Evolutionary conservation across 73 alveolate species (phyloP).

Genomic region (Stentor coeruleus): DNA sequence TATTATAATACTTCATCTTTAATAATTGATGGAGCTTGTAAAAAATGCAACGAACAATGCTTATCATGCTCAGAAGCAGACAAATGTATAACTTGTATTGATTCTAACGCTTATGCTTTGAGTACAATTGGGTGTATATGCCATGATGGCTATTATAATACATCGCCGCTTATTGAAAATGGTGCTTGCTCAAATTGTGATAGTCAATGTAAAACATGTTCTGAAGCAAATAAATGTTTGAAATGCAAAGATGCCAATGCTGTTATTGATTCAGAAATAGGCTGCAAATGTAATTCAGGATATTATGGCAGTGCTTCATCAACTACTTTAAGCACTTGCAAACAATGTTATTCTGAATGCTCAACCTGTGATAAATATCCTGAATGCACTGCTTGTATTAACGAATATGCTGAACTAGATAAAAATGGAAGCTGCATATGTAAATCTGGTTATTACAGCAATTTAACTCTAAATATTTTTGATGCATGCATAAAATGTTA

Average conservation of each 20-base stretch:
- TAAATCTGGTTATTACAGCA: neutral
- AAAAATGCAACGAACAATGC: neutral
- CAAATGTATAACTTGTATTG: neutral
- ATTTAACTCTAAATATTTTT: no score
- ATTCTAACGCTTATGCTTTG: neutral
- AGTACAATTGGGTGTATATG: neutral
- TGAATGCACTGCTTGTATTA: neutral
- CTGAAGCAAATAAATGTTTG: neutral
- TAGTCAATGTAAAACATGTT: neutral
- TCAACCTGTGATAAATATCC: neutral
- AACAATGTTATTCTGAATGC: neutral
- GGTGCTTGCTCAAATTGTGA: neutral
- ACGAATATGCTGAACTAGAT: neutral
- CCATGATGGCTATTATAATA: neutral
- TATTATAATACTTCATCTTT: neutral
- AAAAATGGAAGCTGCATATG: neutral
- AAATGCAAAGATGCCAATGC: neutral
- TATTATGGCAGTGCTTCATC: neutral
- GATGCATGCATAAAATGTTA: neutral
- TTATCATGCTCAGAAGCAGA: neutral
- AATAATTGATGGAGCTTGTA: neutral
- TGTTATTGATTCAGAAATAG: neutral
- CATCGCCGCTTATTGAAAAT: neutral
- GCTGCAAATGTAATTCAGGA: neutral
- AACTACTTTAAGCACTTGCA: neutral